Percentiles rank a stretch among this genome's conserved stretches.
These are phyloP conservation scores for Cladosporium sphaerospermum DNA, from an alignment of 2,329 filamentous ascomycete species.

Conservation along the genomic window DNA sequence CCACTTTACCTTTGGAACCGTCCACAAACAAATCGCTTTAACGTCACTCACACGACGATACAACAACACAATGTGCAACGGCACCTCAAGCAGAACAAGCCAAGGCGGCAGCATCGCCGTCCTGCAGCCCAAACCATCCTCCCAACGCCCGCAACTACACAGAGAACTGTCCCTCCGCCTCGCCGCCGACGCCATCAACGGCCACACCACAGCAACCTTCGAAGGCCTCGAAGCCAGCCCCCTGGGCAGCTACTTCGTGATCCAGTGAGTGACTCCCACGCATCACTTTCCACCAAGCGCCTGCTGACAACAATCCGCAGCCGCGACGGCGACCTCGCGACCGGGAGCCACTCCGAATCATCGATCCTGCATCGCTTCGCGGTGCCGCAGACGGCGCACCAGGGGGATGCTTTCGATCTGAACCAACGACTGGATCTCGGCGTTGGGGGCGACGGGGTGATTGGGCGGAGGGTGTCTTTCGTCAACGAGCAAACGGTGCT, in stretches of 20 bases:
- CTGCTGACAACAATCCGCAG: conserved; percentile 4
- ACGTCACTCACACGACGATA: too few relatives aligned
- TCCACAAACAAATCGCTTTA: too few relatives aligned
- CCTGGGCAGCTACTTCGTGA: conserved; percentile 15
- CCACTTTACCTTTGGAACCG: too few relatives aligned
- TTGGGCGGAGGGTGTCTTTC: conserved; percentile 23
- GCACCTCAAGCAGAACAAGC: conserved; percentile 13
- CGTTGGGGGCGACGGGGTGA: conserved; percentile 23
- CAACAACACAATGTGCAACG: conserved; percentile 22
- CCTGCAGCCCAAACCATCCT: conserved; percentile 15
- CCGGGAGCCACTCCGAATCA: not conserved
- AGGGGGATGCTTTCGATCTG: conserved; percentile 15
- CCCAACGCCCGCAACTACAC: conserved; percentile 9
- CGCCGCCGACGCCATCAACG: conserved; percentile 2
- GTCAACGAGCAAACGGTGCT: conserved; percentile 16
- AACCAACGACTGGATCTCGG: conserved; percentile 21
- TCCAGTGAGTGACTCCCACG: conserved; percentile 16
- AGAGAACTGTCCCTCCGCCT: conserved; percentile 21
- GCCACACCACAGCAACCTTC: conserved; percentile 19
- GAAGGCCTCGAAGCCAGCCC: conserved; percentile 13
- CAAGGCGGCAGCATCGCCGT: conserved; percentile 25
- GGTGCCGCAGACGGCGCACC: conserved; percentile 7
- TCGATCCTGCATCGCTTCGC: conserved; percentile 17
- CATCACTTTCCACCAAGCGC: not conserved
- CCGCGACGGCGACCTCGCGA: conserved; percentile 22